These are phyloP conservation scores for Xylaria palmicola DNA, from an alignment of 495 filamentous ascomycete species.

Conservation along the genomic window DNA sequence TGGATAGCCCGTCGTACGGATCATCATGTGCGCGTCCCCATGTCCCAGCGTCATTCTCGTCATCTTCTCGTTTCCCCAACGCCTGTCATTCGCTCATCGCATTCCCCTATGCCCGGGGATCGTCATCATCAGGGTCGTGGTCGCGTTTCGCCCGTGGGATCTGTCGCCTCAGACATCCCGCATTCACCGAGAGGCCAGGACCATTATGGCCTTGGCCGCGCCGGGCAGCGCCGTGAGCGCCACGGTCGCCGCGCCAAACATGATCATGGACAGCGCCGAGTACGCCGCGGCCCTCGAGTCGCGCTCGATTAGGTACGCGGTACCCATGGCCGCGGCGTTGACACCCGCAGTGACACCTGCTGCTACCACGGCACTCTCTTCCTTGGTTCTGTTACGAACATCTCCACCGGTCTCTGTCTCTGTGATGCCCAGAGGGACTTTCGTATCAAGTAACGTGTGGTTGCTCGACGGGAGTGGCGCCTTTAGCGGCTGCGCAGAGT, in stretches of 20 bases:
- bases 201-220: background rate
- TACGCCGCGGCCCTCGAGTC: slow-evolving; percentile 47
- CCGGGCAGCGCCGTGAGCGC: slow-evolving; percentile 37
- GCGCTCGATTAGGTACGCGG: slow-evolving; percentile 46
- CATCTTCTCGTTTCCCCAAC: background rate
- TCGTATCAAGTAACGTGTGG: background rate
- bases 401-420: background rate
- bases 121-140: background rate
- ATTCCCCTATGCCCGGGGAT: background rate
- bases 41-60: background rate
- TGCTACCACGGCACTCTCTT: slow-evolving; percentile 35
- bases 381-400: background rate
- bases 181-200: slow-evolving; percentile 3
- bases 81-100: background rate
- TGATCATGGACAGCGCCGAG: slow-evolving; percentile 48
- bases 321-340: slow-evolving; percentile 53
- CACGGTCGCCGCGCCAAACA: slow-evolving; percentile 48
- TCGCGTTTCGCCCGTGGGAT: background rate
- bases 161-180: background rate
- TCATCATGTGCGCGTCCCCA: slow-evolving; percentile 1
- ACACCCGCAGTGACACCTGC: slow-evolving; percentile 47
- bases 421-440: background rate
- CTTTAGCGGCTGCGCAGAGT: background rate
- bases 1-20: background rate
- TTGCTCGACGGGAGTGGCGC: background rate